phyloP scores from a whole-genome alignment of 176 grass and related monocot genomes.

The Alopecurus myosuroides region DNA sequence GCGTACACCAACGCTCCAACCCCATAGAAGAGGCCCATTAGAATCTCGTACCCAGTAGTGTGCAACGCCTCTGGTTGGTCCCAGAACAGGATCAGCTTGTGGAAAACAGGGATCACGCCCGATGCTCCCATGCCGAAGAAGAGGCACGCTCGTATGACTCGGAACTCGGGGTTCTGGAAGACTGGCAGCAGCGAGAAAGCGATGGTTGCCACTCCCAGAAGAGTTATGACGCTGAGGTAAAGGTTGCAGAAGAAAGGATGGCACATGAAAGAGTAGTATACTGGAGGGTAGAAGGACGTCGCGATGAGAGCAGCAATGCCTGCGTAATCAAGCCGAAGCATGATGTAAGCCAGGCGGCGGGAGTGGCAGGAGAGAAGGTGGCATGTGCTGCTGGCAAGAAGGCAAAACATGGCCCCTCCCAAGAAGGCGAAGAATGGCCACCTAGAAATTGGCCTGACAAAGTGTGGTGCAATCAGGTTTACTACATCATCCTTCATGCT shows the following conservation, averaged over 20 bases:
- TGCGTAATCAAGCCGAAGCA: conserved; percentile 86
- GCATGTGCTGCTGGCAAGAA: conserved; percentile 83
- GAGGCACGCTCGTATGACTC: conserved; percentile 59
- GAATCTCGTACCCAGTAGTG: conserved; percentile 73
- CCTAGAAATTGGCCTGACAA: conserved; percentile 56
- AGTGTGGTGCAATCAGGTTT: conserved; percentile 54
- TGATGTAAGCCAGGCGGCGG: conserved; percentile 63
- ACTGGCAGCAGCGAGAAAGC: conserved; percentile 66
- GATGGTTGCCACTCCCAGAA: conserved; percentile 66
- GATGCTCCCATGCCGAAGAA: conserved; percentile 92
- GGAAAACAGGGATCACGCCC: conserved; percentile 72
- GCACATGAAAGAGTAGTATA: conserved; percentile 94
- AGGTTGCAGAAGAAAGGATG: conserved; percentile 87
- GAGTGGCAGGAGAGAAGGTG: conserved; percentile 93
- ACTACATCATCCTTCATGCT: conserved; percentile 72
- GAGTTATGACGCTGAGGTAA: conserved; percentile 75
- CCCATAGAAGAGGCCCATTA: conserved; percentile 86
- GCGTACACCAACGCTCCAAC: conserved; percentile 78
- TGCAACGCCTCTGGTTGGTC: conserved; percentile 69
- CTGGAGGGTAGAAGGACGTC: conserved; percentile 86
- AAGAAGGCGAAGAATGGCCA: conserved; percentile 85
- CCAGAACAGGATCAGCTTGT: conserved; percentile 69
- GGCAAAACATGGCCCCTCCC: conserved; percentile 89
- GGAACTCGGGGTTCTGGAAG: conserved; percentile 77
- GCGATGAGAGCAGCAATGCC: conserved; percentile 87